Percentiles rank a stretch among this genome's conserved stretches.
Evolutionary conservation across 1,139 yeast species (phyloP).

Genomic region (Sugiyamaella paludigena): DNA sequence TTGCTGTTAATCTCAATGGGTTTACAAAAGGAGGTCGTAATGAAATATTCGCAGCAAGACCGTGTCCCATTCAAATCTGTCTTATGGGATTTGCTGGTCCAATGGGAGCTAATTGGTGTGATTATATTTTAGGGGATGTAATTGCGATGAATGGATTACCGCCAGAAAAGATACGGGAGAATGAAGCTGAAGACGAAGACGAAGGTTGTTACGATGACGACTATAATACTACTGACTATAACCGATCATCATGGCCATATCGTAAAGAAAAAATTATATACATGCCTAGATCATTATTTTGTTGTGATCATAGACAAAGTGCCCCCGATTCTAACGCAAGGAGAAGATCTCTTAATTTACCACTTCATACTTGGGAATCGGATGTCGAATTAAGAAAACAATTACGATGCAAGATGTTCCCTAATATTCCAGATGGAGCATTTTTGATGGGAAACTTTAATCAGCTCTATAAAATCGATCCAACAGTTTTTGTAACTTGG

Average conservation of each 20-base stretch:
- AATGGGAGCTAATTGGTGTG: constrained; percentile 37
- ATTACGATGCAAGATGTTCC: constrained; percentile 33
- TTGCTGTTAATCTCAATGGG: constrained; percentile 38
- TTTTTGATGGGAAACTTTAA: constrained; percentile 37
- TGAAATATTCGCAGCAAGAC: constrained; percentile 37
- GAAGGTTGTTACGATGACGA: too few species aligned
- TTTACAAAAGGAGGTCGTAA: constrained; percentile 39
- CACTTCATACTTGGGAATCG: constrained; percentile 28
- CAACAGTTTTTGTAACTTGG: constrained; percentile 35
- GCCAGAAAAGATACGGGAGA: constrained; percentile 9
- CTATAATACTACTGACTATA: not conserved
- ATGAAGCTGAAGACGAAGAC: not conserved
- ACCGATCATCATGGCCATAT: constrained; percentile 13
- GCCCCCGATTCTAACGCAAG: constrained; percentile 29
- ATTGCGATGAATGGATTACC: constrained; percentile 21
- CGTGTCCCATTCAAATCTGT: constrained; percentile 37
- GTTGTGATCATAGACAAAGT: constrained; percentile 38
- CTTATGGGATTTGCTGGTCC: constrained; percentile 41
- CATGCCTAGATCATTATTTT: constrained; percentile 37
- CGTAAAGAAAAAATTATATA: constrained; percentile 34
- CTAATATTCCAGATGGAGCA: constrained; percentile 30
- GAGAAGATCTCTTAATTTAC: constrained; percentile 11
- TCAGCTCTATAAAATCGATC: constrained; percentile 39
- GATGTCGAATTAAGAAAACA: constrained; percentile 28
- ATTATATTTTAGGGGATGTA: constrained; percentile 34